Evolutionary conservation across 1,284 basidiomycete species (phyloP).

Genomic region (Ustilago trichophora): DNA sequence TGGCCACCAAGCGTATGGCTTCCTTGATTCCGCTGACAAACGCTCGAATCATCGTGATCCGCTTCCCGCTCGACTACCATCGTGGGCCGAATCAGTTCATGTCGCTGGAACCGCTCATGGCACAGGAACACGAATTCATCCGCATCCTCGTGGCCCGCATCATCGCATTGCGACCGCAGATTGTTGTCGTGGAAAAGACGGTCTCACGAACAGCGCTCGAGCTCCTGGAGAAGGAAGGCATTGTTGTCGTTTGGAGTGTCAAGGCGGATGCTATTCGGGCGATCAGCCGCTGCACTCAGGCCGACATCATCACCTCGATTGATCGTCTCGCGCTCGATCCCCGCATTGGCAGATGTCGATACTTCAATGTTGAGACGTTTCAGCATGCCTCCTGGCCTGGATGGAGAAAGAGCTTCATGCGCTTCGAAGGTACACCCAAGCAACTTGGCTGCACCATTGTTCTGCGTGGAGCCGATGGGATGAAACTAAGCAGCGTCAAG

Average conservation of each 20-base stretch:
- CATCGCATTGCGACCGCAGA: conserved; percentile 86
- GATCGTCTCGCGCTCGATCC: conserved; percentile 92
- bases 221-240: conserved; percentile 83
- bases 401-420: conserved; percentile 91
- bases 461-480: conserved; percentile 85
- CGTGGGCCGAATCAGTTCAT: conserved; percentile 89
- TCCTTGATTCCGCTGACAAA: conserved; percentile 72
- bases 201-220: conserved; percentile 92
- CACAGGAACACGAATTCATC: conserved; percentile 94
- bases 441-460: conserved; percentile 95
- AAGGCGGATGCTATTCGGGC: conserved; percentile 87
- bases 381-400: conserved; percentile 91
- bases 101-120: conserved; percentile 88
- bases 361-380: conserved; percentile 89
- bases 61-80: conserved; percentile 94
- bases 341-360: conserved; percentile 86
- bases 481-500: conserved; percentile 84
- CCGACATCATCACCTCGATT: conserved; percentile 93
- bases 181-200: conserved; percentile 89
- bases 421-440: conserved; percentile 85
- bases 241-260: conserved; percentile 89
- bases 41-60: conserved; percentile 93
- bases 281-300: conserved; percentile 91
- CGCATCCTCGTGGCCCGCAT: conserved; percentile 88
- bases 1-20: conserved; percentile 84